Conservation (phyloP, 169 alveolate species). For the Hammondia hammondi region DNA sequence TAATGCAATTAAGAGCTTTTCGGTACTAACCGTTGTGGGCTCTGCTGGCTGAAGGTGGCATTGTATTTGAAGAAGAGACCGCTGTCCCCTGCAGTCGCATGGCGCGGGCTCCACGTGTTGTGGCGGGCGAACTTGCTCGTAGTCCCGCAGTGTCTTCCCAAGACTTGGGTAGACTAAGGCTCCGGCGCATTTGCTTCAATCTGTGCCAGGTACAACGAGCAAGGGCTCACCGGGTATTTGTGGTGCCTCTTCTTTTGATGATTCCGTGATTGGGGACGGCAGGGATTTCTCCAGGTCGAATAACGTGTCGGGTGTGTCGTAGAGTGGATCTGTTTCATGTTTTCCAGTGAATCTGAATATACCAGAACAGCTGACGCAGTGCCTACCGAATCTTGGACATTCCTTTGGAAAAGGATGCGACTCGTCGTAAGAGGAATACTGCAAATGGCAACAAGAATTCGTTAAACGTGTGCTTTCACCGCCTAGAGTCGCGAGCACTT, state of each 20-base stretch:
- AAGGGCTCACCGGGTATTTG: background rate
- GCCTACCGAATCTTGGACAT: constrained; percentile 78
- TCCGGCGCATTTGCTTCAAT: background rate
- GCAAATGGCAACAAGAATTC: background rate
- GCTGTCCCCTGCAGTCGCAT: constrained; percentile 51
- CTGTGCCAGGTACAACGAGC: background rate
- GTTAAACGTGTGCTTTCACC: background rate
- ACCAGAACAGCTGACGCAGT: background rate
- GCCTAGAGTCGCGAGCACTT: background rate
- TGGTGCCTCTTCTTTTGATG: constrained; percentile 48
- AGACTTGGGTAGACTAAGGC: background rate
- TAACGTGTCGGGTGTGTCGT: constrained; percentile 54
- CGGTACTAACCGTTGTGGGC: background rate
- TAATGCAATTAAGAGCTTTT: background rate
- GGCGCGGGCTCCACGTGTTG: constrained; percentile 56
- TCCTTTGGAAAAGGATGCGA: constrained; percentile 81
- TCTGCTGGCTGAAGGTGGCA: background rate
- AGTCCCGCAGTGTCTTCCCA: constrained; percentile 54
- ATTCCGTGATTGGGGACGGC: constrained; percentile 45
- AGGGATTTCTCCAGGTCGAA: constrained; percentile 40
- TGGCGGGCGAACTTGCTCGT: constrained; percentile 51
- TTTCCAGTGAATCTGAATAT: background rate
- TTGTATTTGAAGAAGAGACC: background rate
- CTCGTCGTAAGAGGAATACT: constrained; percentile 81
- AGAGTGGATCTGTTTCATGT: constrained; percentile 47